A percentile compares a stretch with the other conserved stretches of the same genome.
phyloP scores from a whole-genome alignment of 164 flowering plant species.

The Taxillus chinensis region DNA sequence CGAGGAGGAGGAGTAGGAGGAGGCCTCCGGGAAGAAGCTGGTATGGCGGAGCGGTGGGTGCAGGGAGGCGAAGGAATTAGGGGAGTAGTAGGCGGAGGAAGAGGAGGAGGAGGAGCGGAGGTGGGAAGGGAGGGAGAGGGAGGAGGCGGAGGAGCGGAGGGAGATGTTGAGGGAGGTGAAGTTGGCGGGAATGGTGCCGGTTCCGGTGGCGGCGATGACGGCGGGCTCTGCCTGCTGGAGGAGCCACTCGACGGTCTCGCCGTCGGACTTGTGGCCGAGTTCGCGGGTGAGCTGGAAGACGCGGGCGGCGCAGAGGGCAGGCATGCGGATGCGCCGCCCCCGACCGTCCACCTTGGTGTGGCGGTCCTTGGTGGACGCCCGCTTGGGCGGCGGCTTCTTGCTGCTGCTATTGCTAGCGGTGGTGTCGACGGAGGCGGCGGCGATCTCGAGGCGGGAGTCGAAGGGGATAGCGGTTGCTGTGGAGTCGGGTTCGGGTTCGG shows the following conservation, averaged over 20 bases:
- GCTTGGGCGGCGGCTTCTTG: slow-evolving; percentile 47
- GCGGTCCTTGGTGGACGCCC: slow-evolving; percentile 56
- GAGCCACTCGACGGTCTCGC: slow-evolving; percentile 65
- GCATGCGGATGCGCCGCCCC: slow-evolving; percentile 65
- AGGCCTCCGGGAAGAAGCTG: slow-evolving; percentile 26
- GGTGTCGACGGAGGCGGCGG: slow-evolving; percentile 8
- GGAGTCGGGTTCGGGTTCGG: slow-evolving; percentile 6
- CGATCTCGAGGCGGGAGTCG: slow-evolving; percentile 9
- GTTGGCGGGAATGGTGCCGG: slow-evolving; percentile 68
- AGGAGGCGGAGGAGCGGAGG: slow-evolving; percentile 50
- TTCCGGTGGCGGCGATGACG: slow-evolving; percentile 66
- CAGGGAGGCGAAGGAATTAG: slow-evolving; percentile 20
- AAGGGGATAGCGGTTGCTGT: slow-evolving; percentile 4
- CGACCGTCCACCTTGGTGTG: slow-evolving; percentile 71
- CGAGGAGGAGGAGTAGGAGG: slow-evolving; percentile 21
- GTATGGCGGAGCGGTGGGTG: slow-evolving; percentile 19
- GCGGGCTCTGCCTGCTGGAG: slow-evolving; percentile 71
- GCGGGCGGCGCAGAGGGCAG: slow-evolving; percentile 60
- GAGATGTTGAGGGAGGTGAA: slow-evolving; percentile 61
- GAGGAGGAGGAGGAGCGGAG: slow-evolving; percentile 21
- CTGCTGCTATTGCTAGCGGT: slow-evolving; percentile 7
- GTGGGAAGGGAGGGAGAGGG: slow-evolving; percentile 57
- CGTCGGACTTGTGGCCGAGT: slow-evolving; percentile 65
- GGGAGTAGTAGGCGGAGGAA: slow-evolving; percentile 22
- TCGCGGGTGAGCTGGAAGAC: slow-evolving; percentile 68